These are phyloP conservation scores for Paramyrothecium sp. DNA, from an alignment of 2,329 filamentous ascomycete species.

Conservation along the genomic window DNA sequence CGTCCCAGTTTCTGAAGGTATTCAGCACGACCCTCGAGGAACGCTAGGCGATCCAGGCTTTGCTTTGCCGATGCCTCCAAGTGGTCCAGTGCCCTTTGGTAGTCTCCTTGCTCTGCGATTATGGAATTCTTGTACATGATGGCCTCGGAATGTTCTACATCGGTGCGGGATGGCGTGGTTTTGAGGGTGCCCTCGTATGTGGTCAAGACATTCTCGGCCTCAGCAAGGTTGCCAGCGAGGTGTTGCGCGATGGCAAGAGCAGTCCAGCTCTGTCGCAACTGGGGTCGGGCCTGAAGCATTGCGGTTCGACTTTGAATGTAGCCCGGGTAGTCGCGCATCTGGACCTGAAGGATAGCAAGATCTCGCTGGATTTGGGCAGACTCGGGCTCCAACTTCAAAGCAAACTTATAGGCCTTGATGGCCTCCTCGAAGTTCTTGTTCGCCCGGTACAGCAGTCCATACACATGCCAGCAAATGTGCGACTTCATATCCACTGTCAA, in stretches of 20 bases:
- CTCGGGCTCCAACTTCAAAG: constrained; percentile 88
- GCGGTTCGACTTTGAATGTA: constrained; percentile 85
- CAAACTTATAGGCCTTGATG: constrained; percentile 98
- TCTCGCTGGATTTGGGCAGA: constrained; percentile 93
- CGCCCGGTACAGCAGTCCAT: constrained; percentile 87
- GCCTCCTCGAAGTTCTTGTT: constrained; percentile 99
- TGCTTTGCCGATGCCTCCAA: constrained; percentile 74
- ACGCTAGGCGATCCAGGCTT: constrained; percentile 78
- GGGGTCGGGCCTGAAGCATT: constrained; percentile 84
- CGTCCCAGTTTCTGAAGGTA: constrained; percentile 77
- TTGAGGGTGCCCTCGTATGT: constrained; percentile 95
- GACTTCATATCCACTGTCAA: constrained; percentile 97
- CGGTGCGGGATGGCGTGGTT: constrained; percentile 69
- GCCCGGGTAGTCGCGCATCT: constrained; percentile 93
- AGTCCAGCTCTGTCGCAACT: constrained; percentile 91
- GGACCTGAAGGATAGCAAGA: constrained; percentile 86
- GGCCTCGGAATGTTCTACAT: constrained; percentile 92
- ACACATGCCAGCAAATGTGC: constrained; percentile 99
- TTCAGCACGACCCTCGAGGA: constrained; percentile 81
- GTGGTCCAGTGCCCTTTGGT: constrained; percentile 80
- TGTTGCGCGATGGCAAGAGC: constrained; percentile 94
- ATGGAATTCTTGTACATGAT: constrained; percentile 92
- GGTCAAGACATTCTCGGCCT: constrained; percentile 87
- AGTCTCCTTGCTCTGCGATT: constrained; percentile 86
- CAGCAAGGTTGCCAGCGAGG: constrained; percentile 76